Conservation (phyloP, 352 stramenopile genomes). For the Globisporangium lucens region DNA sequence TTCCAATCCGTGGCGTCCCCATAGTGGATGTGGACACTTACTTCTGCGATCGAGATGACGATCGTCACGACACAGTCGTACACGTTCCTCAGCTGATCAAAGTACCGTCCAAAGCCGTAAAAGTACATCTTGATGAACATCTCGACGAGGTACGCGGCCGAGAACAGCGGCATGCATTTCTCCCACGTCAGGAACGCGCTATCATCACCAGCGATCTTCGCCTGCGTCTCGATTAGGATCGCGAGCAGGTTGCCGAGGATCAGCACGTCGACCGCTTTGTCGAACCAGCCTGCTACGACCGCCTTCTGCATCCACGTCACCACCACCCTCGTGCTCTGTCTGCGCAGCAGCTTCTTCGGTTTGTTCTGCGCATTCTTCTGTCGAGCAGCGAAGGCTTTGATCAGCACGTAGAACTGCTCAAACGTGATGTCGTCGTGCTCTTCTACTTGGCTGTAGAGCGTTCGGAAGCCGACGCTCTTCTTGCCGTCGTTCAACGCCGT, state of each 20-base stretch:
- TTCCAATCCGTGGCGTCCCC: constrained; percentile 35
- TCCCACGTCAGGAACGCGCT: constrained; percentile 34
- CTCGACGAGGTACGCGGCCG: constrained; percentile 65
- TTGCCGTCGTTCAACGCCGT: neutral
- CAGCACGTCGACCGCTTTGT: constrained; percentile 33
- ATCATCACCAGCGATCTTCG: constrained; percentile 32
- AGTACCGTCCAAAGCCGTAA: constrained; percentile 53
- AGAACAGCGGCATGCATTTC: constrained; percentile 66
- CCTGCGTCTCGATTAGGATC: constrained; percentile 53
- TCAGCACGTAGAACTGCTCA: constrained; percentile 29
- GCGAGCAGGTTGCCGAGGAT: constrained; percentile 42
- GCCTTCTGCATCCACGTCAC: constrained; percentile 25
- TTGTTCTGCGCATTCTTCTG: constrained; percentile 21
- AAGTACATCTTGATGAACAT: constrained; percentile 83
- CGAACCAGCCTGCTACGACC: constrained; percentile 31
- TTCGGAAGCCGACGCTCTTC: constrained; percentile 4
- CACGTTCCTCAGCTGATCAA: constrained; percentile 62
- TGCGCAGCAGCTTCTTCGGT: constrained; percentile 15
- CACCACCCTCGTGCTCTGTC: constrained; percentile 12
- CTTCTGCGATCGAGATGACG: constrained; percentile 47
- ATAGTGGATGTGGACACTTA: constrained; percentile 53
- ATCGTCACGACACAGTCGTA: constrained; percentile 83
- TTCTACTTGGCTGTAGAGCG: constrained; percentile 7
- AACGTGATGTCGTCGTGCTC: constrained; percentile 23
- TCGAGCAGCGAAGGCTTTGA: constrained; percentile 25